A percentile compares a stretch with the other conserved stretches of the same genome.
Conservation (phyloP, 2,329 filamentous ascomycete genomes). For the Claviceps monticola region DNA sequence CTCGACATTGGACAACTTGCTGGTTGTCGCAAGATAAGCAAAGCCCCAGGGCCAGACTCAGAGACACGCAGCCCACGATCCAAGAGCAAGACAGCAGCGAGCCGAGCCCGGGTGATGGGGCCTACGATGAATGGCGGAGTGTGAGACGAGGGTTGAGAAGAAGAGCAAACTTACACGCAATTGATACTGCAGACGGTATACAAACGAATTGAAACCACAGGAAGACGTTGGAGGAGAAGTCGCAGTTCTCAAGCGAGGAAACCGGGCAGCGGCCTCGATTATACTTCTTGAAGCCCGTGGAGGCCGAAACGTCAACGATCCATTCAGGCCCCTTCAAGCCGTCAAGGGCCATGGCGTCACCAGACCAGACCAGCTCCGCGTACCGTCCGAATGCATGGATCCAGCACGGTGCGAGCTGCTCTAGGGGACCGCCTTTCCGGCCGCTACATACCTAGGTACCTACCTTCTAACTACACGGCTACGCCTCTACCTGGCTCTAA, state of each 20-base stretch:
- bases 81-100: too few relatives aligned
- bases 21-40: conserved; percentile 6
- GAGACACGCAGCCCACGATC: too few relatives aligned
- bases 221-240: neutral
- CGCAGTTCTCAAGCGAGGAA: neutral
- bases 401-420: neutral
- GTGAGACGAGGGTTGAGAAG: neutral
- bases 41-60: too few relatives aligned
- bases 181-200: conserved; percentile 1
- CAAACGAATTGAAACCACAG: neutral
- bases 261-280: conserved; percentile 3
- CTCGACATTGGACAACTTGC: neutral
- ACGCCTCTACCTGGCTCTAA: too few relatives aligned
- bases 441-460: neutral
- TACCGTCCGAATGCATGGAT: conserved; percentile 1
- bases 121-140: neutral
- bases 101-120: too few relatives aligned
- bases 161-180: conserved; percentile 3
- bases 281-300: conserved; percentile 5
- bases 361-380: conserved; percentile 5
- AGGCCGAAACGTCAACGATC: conserved; percentile 1
- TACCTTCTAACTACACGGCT: too few relatives aligned
- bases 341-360: conserved; percentile 5
- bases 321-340: neutral
- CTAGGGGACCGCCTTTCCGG: conserved; percentile 2